Evolutionary conservation across 306 rosid species (phyloP).

Genomic region (Dalbergia cultrata): DNA sequence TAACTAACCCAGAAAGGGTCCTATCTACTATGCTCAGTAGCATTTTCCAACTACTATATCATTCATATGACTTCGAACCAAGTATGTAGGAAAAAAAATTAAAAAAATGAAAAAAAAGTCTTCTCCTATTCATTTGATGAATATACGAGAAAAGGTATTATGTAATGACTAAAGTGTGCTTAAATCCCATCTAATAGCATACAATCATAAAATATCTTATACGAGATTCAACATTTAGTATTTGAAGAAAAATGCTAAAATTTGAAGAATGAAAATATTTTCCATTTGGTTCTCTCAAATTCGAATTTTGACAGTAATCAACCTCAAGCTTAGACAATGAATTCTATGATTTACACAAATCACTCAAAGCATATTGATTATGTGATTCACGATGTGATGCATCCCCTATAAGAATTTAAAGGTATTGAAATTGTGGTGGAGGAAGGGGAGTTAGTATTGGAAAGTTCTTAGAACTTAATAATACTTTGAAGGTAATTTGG

Average conservation of each 20-base stretch:
- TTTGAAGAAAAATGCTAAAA: not conserved
- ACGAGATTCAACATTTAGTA: not conserved
- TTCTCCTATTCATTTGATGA: not conserved
- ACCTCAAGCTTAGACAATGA: not conserved
- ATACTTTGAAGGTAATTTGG: too few relatives aligned
- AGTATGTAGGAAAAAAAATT: not conserved
- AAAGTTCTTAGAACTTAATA: too few relatives aligned
- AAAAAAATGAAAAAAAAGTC: not conserved
- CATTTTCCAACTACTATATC: not conserved
- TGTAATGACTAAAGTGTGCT: too few relatives aligned
- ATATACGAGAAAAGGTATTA: not conserved
- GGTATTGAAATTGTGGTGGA: too few relatives aligned
- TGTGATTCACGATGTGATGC: not conserved
- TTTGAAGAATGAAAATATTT: not conserved
- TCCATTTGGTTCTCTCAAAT: not conserved
- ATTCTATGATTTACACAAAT: not conserved
- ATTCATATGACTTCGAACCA: not conserved
- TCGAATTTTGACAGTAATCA: not conserved
- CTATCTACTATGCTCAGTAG: constrained; percentile 4
- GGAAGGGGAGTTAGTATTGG: too few relatives aligned
- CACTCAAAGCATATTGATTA: not conserved
- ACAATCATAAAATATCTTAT: not conserved
- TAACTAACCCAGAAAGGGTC: not conserved
- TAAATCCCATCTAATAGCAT: too few relatives aligned
- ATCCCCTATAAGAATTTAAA: too few relatives aligned